Evolutionary conservation across 2,329 filamentous ascomycete species (phyloP).

Genomic region (Fusarium sp.): DNA sequence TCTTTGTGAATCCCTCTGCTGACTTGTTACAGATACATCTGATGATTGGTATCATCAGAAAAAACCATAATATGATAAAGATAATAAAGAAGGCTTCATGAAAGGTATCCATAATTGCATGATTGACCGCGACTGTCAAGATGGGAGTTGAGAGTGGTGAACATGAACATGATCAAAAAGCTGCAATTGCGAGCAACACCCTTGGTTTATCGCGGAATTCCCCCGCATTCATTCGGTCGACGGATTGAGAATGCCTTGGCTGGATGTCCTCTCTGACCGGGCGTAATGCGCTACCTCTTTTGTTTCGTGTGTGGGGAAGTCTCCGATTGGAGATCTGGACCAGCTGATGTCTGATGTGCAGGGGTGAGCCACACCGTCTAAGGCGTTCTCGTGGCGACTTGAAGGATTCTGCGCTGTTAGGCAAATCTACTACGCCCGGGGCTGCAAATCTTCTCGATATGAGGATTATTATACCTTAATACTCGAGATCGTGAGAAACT

Average conservation of each 20-base stretch:
- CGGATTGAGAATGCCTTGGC: constrained; percentile 14
- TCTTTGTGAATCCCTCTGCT: background rate
- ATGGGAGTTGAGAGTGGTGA: background rate
- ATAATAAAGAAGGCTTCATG: constrained; percentile 28
- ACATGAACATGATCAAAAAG: too few relatives aligned
- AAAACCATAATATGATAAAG: constrained; percentile 14
- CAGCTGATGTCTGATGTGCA: constrained; percentile 1
- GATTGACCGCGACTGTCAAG: fast-evolving
- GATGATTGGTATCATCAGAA: background rate
- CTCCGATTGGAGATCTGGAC: constrained; percentile 11
- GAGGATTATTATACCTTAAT: too few relatives aligned
- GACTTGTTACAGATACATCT: background rate
- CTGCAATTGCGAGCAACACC: background rate
- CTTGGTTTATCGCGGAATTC: constrained; percentile 4
- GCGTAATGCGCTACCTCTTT: constrained; percentile 4
- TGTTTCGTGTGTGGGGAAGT: background rate
- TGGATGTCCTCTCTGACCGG: constrained; percentile 9
- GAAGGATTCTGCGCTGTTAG: background rate
- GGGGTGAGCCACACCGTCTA: background rate
- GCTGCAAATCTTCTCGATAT: too few relatives aligned
- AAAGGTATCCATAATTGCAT: constrained; percentile 13
- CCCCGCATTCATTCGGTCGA: constrained; percentile 11
- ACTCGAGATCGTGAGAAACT: background rate
- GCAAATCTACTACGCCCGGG: background rate
- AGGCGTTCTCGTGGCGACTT: background rate